Base-by-base conservation (phyloP, 1,284 basidiomycete species). In the Ganoderma resinaceum region DNA sequence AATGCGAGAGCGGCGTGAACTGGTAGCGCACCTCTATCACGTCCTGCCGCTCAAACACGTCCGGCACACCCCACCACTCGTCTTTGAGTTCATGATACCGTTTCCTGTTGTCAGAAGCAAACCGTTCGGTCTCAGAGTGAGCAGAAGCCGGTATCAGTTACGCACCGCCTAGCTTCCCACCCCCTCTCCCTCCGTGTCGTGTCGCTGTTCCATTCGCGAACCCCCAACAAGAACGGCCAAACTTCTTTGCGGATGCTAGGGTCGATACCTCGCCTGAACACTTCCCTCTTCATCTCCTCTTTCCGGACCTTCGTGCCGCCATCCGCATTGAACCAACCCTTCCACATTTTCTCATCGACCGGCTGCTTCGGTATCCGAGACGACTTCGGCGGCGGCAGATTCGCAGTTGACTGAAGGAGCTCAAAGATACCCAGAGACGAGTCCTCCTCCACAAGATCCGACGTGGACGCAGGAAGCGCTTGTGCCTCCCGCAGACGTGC, bases 161-260 rank as follows among this genome's bases (percentile, higher is more conserved):
- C 84, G 62, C 74, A 93, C 93, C 83, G 84, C 81, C 94, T 94
- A 66, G 81, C 83, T 66, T 87, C 81, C 87, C 93, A 92, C 46
- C 82, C 78, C 37, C 78, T 80, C 65, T 85, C 83, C 63, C 92
- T 83, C 74, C 91, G 84, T 66, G 81, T 79, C 53, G 83, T 76
- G 7, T 89, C 90, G 0, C 82, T 84, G 66, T 92, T 85, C 95
- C 96, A 98, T 12, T 90, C 88, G 42, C 92, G 84, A 0, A 97
- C 93, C 29, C 92, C 94, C 16, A 99, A 84, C 38, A 99, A 79
- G 77, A 95, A 95, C 1, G 96, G 95, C 98, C 98, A 99, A 0
- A 95, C 87, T 61, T 85, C 86, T 75, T 87, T 87, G 72, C 95
- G 82, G 49, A 92, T 78, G 1, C 84, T 78, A 1, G 86, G 79